These are phyloP conservation scores for Mycena filopes DNA, from an alignment of 768 basidiomycete genomes.

Conservation along the genomic window DNA sequence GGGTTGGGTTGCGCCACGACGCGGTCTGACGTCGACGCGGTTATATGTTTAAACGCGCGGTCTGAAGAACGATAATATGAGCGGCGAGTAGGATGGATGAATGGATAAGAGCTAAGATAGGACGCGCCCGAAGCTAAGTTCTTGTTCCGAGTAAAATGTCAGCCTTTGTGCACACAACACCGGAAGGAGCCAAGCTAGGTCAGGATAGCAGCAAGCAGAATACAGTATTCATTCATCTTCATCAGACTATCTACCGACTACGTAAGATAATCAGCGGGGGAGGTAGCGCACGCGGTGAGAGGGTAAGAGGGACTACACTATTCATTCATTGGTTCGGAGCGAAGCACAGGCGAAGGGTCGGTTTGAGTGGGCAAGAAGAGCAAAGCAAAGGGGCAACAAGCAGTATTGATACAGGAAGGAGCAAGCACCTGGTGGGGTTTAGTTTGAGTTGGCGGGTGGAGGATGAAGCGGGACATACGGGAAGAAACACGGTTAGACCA, in stretches of 20 bases:
- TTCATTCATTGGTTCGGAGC: too few relatives aligned
- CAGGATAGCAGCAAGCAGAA: neutral
- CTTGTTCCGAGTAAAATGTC: too few relatives aligned
- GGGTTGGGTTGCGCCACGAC: too few relatives aligned
- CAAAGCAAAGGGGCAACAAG: neutral
- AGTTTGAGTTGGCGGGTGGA: neutral
- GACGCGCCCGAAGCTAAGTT: too few relatives aligned
- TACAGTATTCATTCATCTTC: conserved; percentile 7
- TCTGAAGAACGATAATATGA: neutral
- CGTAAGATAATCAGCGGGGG: conserved; percentile 3
- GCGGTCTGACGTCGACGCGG: too few relatives aligned
- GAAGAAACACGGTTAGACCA: conserved; percentile 41
- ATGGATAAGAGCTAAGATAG: too few relatives aligned
- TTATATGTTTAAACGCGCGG: too few relatives aligned
- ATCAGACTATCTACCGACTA: conserved; percentile 23
- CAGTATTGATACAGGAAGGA: conserved; percentile 16
- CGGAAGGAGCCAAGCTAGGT: too few relatives aligned
- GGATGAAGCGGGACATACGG: neutral
- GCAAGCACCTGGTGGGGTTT: neutral
- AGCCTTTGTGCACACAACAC: too few relatives aligned
- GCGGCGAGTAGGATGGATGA: neutral
- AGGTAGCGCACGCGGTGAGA: neutral
- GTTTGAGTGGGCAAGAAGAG: conserved; percentile 6
- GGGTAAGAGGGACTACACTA: too few relatives aligned
- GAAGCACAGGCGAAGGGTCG: neutral